Conservation (phyloP, 257 asterid genomes). For the Paraleonurus japonicus region DNA sequence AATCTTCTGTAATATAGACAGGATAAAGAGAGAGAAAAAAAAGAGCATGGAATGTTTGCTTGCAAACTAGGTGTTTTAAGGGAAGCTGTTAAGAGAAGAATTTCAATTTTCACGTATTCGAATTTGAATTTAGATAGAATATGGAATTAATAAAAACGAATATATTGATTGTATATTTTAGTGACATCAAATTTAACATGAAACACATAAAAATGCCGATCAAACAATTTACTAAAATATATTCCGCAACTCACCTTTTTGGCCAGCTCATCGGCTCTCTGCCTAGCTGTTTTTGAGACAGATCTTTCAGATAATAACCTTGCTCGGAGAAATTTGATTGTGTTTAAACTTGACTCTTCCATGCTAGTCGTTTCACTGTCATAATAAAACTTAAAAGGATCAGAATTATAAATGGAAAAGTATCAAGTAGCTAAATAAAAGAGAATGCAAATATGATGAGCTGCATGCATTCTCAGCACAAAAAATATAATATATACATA, state of each 20-base stretch:
- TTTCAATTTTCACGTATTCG: background rate
- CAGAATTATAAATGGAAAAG: conserved; percentile 15
- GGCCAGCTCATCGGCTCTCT: conserved; percentile 89
- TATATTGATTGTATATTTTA: background rate
- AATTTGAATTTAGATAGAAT: background rate
- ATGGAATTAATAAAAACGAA: background rate
- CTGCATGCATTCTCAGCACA: background rate
- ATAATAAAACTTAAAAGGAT: conserved; percentile 25
- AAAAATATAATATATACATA: background rate
- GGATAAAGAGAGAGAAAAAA: too few relatives aligned
- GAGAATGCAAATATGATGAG: background rate
- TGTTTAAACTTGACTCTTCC: conserved; percentile 71
- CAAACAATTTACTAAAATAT: conserved; percentile 9
- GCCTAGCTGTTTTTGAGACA: conserved; percentile 68
- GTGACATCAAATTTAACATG: background rate
- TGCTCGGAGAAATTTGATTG: conserved; percentile 83
- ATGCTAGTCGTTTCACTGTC: conserved; percentile 47
- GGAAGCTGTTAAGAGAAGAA: background rate
- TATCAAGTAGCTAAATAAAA: conserved; percentile 10
- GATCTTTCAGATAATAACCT: conserved; percentile 90
- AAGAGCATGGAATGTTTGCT: background rate
- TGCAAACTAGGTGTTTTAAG: background rate
- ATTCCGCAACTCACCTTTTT: conserved; percentile 60
- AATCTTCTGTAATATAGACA: background rate
- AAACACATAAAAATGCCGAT: background rate